Evolutionary conservation across 805 yeast species (phyloP).

Genomic region (Metschnikowia henanensis): DNA sequence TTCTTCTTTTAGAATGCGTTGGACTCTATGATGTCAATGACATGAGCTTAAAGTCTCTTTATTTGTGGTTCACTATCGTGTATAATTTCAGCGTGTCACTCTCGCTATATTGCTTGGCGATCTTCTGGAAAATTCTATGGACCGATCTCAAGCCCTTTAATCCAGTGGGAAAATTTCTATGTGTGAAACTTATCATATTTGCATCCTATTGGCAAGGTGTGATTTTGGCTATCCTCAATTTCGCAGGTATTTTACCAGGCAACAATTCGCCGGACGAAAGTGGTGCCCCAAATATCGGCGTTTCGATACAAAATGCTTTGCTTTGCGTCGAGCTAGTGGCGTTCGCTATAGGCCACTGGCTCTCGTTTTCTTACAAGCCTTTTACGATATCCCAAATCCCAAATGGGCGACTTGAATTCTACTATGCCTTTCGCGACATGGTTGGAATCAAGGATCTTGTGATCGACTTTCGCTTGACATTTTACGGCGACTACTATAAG

Average conservation of each 20-base stretch:
- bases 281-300: conserved; percentile 44
- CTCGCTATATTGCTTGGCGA: conserved; percentile 80
- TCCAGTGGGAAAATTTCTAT: conserved; percentile 90
- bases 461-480: conserved; percentile 73
- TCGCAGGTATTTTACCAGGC: conserved; percentile 45
- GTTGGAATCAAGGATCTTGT: conserved; percentile 74
- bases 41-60: conserved; percentile 48
- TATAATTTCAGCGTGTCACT: conserved; percentile 81
- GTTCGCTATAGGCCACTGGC: conserved; percentile 87
- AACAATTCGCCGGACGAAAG: conserved; percentile 23
- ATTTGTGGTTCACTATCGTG: conserved; percentile 62
- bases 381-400: conserved; percentile 63
- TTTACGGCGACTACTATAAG: conserved; percentile 65
- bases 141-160: conserved; percentile 72
- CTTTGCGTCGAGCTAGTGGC: conserved; percentile 82
- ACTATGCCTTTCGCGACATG: conserved; percentile 72
- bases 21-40: conserved; percentile 54
- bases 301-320: conserved; percentile 71
- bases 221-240: conserved; percentile 51
- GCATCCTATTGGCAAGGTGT: conserved; percentile 98
- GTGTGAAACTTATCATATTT: conserved; percentile 91
- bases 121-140: conserved; percentile 92
- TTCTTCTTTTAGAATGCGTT: conserved; percentile 45
- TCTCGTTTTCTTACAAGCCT: conserved; percentile 77
- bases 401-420: conserved; percentile 61